Base-by-base conservation (phyloP, 2,329 filamentous ascomycete genomes). In the Colletotrichum destructivum region DNA sequence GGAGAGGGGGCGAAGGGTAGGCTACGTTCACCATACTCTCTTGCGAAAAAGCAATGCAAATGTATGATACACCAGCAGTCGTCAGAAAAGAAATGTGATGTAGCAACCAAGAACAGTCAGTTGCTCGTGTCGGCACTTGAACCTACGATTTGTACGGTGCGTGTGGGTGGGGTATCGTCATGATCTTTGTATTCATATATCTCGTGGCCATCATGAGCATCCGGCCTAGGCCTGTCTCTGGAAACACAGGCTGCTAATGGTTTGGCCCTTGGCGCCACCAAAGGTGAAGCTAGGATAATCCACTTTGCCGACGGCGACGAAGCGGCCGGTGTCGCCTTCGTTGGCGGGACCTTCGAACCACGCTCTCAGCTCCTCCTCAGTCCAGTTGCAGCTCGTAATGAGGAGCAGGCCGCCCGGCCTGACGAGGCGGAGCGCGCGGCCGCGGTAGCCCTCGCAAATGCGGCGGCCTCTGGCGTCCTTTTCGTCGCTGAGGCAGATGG, bases 341-440 rank as follows among this genome's bases (percentile, higher is more conserved):
- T 75, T 76, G 38, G 75, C 77, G 26, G 75, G 81, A 3, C 81
- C 84, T 62, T 88, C 90, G 79, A 98, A 96, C 95, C 96, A 98
- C 18, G 83, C 83, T 72, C 88, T 85, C 77, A 99, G 83, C 85
- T 99, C 96, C 51, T 91, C 89, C 84, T 96, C 95, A 1, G 96
- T 98, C 96, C 96, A 99, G 83, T 99, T 99, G 81, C 96, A 99
- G 82, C 95, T 98, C 66, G 96, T 98, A 65, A 99, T 90, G 71
- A 98, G 82, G 76, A 98, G 89, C 31, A 94, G 85, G 0, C 94
- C 94, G 1, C 91, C 92, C 1, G 82, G 84, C 76, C 89, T 90
- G 62, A 98, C 88, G 74, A 98, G 86, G 38, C 82, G 83, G 73
- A 91, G 84, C 42, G 96, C 91, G 63, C 90, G 89, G 57, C 88